phyloP scores from a whole-genome alignment of 495 filamentous ascomycete genomes.

The Endocarpon pusillum region DNA sequence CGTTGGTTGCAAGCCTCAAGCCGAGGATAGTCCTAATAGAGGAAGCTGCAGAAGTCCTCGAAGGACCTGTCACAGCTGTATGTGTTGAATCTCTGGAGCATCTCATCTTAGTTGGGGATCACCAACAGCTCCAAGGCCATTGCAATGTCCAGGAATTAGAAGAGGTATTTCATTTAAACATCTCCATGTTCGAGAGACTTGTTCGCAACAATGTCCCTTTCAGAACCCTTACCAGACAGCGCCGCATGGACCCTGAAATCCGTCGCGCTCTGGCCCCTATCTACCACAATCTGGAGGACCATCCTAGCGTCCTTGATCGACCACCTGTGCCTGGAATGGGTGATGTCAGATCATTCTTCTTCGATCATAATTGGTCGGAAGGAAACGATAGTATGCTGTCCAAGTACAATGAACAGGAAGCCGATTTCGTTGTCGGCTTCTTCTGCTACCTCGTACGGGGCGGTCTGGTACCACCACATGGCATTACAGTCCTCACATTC shows the following conservation, averaged over 20 bases:
- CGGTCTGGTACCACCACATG: slow-evolving; percentile 29
- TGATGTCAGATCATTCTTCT: slow-evolving; percentile 46
- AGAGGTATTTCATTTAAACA: slow-evolving; percentile 40
- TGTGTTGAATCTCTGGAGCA: slow-evolving; percentile 55
- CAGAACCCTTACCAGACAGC: slow-evolving; percentile 39
- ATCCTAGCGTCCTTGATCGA: slow-evolving; percentile 43
- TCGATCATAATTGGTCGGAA: slow-evolving; percentile 56
- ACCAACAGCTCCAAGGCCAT: slow-evolving; percentile 52
- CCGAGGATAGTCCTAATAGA: slow-evolving; percentile 55
- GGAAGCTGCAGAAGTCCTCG: slow-evolving; percentile 59
- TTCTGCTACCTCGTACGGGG: slow-evolving; percentile 56
- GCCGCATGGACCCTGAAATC: slow-evolving; percentile 61
- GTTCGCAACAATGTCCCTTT: slow-evolving; percentile 51
- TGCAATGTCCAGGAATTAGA: slow-evolving; percentile 38
- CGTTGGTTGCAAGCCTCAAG: slow-evolving; percentile 47
- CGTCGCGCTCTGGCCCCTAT: slow-evolving; percentile 44
- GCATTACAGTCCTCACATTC: slow-evolving; percentile 80
- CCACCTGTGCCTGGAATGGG: slow-evolving; percentile 68
- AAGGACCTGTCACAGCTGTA: slow-evolving; percentile 44
- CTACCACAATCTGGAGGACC: slow-evolving; percentile 53
- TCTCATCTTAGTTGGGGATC: slow-evolving; percentile 60
- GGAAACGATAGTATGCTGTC: slow-evolving; percentile 45
- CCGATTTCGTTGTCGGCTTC: slow-evolving; percentile 59
- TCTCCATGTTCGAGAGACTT: slow-evolving; percentile 66
- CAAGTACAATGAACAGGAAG: slow-evolving; percentile 55